Conservation (phyloP, 768 basidiomycete genomes). For the Stropharia rugosoannulata region DNA sequence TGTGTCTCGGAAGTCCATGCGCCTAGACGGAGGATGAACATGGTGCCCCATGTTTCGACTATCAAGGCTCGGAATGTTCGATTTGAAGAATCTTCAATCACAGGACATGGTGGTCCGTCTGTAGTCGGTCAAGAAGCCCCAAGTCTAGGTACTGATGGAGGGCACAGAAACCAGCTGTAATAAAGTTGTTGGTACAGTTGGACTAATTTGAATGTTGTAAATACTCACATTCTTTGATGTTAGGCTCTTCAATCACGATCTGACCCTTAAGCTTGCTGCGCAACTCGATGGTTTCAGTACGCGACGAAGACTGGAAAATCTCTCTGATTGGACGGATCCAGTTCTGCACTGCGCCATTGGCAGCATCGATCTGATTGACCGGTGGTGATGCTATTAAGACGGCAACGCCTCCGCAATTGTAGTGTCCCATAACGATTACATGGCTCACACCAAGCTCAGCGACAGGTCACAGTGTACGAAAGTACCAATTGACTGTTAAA, state of each 20-base stretch:
- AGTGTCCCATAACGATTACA: conserved; percentile 43
- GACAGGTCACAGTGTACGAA: conserved; percentile 39
- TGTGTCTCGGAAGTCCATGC: not conserved
- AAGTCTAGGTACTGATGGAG: conserved; percentile 12
- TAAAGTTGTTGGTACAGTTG: not conserved
- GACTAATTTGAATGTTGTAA: not conserved
- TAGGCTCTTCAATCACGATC: conserved; percentile 20
- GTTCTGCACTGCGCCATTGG: conserved; percentile 33
- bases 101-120: not conserved
- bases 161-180: conserved; percentile 38
- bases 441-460: conserved; percentile 34
- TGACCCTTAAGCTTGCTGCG: conserved; percentile 21
- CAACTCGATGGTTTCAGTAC: conserved; percentile 32
- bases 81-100: not conserved
- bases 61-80: not conserved
- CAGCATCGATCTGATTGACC: conserved; percentile 18
- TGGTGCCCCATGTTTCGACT: conserved; percentile 7
- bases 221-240: conserved; percentile 30
- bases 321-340: conserved; percentile 41
- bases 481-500: conserved; percentile 26
- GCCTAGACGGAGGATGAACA: conserved; percentile 1
- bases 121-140: not conserved
- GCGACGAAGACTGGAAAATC: conserved; percentile 29
- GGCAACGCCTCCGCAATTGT: conserved; percentile 42
- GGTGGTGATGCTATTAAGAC: conserved; percentile 32